Percentiles rank a stretch among this genome's conserved stretches.
phyloP scores from a whole-genome alignment of 208 protist genomes.

The Tetramitus jugosus region DNA sequence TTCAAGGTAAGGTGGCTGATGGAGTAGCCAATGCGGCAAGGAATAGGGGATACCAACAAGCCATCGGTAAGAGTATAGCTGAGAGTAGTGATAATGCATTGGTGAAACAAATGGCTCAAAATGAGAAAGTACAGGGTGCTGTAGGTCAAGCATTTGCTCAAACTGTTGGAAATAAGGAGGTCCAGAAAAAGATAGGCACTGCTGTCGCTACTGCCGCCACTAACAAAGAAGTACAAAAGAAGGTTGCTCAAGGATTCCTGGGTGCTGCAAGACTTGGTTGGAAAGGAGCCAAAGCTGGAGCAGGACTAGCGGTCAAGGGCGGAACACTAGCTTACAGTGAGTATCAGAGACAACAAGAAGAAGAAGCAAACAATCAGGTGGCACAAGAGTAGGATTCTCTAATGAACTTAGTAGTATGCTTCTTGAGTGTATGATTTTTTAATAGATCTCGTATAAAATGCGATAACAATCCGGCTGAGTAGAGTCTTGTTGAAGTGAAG shows the following conservation, averaged over 20 bases:
- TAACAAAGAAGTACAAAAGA: slow-evolving; percentile 21
- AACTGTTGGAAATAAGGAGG: not conserved
- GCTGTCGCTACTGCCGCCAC: not conserved
- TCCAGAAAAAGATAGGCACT: not conserved
- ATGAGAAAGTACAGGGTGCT: not conserved
- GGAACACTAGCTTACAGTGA: not conserved
- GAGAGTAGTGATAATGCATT: not conserved
- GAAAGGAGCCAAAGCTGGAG: not conserved
- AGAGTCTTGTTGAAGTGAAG: no score
- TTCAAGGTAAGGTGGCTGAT: not conserved
- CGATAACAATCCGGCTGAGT: no score
- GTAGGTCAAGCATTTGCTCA: not conserved
- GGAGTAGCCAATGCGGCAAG: not conserved
- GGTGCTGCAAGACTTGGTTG: not conserved
- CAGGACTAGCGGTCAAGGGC: not conserved
- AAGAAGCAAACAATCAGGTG: no score
- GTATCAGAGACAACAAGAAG: not conserved
- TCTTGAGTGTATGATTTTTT: no score
- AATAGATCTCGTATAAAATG: no score
- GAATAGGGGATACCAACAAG: not conserved
- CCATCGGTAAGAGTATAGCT: not conserved
- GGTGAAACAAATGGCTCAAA: not conserved
- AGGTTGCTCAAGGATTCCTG: slow-evolving; percentile 13
- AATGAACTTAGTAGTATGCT: no score
- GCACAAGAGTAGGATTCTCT: no score